phyloP scores from a whole-genome alignment of 805 yeast species.

The Lachancea lanzarotensis region DNA sequence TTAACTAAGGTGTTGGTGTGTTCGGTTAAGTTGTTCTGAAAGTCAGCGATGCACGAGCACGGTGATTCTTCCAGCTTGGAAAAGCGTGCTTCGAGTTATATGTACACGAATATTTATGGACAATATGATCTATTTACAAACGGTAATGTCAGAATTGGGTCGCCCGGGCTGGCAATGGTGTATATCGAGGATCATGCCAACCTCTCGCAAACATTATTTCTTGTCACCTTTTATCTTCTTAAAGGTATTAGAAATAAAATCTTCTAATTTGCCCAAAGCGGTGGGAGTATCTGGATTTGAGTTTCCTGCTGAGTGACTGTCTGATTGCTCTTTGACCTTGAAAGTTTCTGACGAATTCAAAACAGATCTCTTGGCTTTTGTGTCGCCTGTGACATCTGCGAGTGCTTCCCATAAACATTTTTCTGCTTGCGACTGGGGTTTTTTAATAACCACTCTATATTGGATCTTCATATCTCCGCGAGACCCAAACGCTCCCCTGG shows the following conservation, averaged over 20 bases:
- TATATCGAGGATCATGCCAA: no score
- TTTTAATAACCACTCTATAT: conserved; percentile 61
- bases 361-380: conserved; percentile 59
- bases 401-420: conserved; percentile 86
- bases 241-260: conserved; percentile 52
- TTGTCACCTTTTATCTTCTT: conserved; percentile 39
- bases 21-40: no score
- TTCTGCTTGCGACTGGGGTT: conserved; percentile 78
- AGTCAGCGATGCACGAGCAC: no score
- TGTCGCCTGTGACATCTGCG: conserved; percentile 85
- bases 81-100: neutral
- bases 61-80: no score
- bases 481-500: conserved; percentile 46
- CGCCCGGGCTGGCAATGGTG: neutral
- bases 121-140: conserved; percentile 4
- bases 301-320: conserved; percentile 3
- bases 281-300: conserved; percentile 27
- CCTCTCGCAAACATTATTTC: conserved; percentile 3
- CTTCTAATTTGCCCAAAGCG: conserved; percentile 47
- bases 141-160: neutral
- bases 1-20: no score
- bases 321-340: neutral
- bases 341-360: neutral
- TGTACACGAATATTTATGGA: neutral
- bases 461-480: conserved; percentile 80